Evolutionary conservation across 2,329 filamentous ascomycete species (phyloP), one percentile per base, ranked within the genome.

Genomic region (Arthrobotrys iridis): DNA sequence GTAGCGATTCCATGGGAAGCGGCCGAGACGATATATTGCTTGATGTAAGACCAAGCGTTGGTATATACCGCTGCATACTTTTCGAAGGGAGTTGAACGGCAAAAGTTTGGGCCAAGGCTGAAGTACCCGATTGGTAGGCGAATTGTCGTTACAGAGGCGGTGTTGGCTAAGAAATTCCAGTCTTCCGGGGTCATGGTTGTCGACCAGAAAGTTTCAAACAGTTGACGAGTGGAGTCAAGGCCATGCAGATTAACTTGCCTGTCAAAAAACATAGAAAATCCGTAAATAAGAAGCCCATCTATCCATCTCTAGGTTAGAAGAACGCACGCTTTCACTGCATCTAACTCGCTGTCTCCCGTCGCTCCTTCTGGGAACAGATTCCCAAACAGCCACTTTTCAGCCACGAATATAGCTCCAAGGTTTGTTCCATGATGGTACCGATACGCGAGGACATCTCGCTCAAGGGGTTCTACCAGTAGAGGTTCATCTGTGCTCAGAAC

Each of bases 51-150:
- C 87, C 87, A 89, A 4, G 86, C 86, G 72, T 84, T 83, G 60
- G 80, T 78, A 78, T 89, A 89, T 7, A 88, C 83, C 26, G 81
- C 78, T 4, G 82, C 81, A 6, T 82, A 81, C 18, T 76, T 78
- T 28, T 85, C 83, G 80, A 88, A 89, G 0, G 85, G 83, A 0
- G 87, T 88, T 1, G 82, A 82, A 8, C 81, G 78, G 71, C 85
- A 86, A 78, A 85, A 88, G 0, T 82, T 79, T 0, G 84, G 83
- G 0, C 86, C 86, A 3, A 89, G 83, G 2, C 85, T 86, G 79
- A 85, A 89, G 80, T 87, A 88, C 2, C 87, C 87, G 60, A 89
- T 85, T 0, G 87, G 87, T 15, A 89, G 80, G n/a, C 87, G 84
- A 43, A 89, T 84, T 13, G 85, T 85, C 2, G 86, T 88, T 77